Percentiles rank a stretch among this genome's conserved stretches.
Conservation (phyloP, 345 rosid species). For the Firmiana major region DNA sequence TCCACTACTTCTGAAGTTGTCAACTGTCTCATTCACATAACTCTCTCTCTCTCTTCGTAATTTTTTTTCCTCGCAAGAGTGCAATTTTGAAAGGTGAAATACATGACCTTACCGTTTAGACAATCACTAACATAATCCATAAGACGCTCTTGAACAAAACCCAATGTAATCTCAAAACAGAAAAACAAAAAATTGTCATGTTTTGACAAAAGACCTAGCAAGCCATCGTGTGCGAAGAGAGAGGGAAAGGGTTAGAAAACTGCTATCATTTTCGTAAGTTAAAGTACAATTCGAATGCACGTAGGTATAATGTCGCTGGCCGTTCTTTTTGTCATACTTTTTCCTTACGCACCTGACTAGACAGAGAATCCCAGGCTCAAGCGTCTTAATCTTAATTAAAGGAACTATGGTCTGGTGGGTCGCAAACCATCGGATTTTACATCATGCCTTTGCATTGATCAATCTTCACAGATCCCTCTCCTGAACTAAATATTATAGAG, state of each 20-base stretch:
- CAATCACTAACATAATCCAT: not conserved
- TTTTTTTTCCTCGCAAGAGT: not conserved
- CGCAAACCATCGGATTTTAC: too few species aligned
- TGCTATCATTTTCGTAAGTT: not conserved
- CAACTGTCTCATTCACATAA: not conserved
- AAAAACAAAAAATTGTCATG: not conserved
- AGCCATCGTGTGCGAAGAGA: too few species aligned
- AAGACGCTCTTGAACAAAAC: too few species aligned
- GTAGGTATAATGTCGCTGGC: not conserved
- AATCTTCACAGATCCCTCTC: too few species aligned
- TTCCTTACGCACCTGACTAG: not conserved
- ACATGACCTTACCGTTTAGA: too few species aligned
- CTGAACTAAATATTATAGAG: too few species aligned
- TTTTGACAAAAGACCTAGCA: not conserved
- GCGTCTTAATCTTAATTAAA: too few species aligned
- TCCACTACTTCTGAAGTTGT: conserved; percentile 1
- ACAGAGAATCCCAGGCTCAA: too few species aligned
- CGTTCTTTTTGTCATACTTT: not conserved
- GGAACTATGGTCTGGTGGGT: too few species aligned
- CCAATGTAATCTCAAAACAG: not conserved
- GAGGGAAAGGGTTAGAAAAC: not conserved
- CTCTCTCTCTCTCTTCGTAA: too few species aligned
- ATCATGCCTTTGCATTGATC: too few species aligned
- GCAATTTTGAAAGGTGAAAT: too few species aligned
- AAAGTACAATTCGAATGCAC: not conserved